phyloP scores from a whole-genome alignment of 352 stramenopile species.

The Phytophthora idaei region DNA sequence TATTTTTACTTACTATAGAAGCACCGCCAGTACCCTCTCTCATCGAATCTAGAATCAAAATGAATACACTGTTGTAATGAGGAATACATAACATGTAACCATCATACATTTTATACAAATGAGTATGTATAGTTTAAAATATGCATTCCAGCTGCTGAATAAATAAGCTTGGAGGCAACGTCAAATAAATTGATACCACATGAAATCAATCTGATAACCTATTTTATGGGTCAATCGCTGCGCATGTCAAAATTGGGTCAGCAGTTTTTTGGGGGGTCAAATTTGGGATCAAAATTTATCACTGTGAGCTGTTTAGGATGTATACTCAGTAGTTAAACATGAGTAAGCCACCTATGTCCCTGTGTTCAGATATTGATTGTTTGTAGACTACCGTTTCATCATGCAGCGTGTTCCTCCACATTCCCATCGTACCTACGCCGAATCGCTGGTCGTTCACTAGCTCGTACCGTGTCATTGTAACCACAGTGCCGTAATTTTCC shows the following conservation, averaged over 20 bases:
- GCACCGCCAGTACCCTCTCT: too few relatives aligned
- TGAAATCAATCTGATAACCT: too few relatives aligned
- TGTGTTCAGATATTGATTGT: not conserved
- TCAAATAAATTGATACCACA: too few relatives aligned
- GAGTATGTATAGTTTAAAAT: too few relatives aligned
- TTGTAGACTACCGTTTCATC: not conserved
- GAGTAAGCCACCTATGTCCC: too few relatives aligned
- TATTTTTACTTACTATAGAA: too few relatives aligned
- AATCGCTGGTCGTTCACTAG: not conserved
- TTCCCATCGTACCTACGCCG: not conserved
- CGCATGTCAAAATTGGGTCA: slow-evolving; percentile 3
- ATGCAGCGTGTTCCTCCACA: not conserved
- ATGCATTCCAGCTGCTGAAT: too few relatives aligned
- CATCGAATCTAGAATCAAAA: too few relatives aligned
- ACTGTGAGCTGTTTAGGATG: not conserved
- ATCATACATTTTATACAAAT: too few relatives aligned
- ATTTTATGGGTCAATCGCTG: not conserved
- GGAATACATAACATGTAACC: too few relatives aligned
- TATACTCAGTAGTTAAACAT: not conserved
- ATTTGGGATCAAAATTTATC: not conserved
- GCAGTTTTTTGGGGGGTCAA: not conserved
- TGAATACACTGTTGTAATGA: too few relatives aligned
- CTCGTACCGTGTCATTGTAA: not conserved
- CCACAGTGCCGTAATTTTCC: not conserved
- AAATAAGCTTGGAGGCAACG: too few relatives aligned